Base-by-base conservation (phyloP, 1,139 yeast species). In the Arxiozyma slooffiae region DNA sequence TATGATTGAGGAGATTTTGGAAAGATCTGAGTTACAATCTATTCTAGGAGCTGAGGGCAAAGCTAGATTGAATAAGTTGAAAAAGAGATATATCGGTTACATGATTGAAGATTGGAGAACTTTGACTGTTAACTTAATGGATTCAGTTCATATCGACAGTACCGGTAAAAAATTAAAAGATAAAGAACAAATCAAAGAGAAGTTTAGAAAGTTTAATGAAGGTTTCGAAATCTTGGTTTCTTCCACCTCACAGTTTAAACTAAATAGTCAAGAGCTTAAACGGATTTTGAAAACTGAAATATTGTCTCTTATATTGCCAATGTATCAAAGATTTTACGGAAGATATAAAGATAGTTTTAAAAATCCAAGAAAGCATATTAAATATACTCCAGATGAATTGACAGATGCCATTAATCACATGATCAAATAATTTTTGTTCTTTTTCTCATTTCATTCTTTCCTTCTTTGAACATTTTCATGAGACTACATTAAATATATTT, bases 91-190 rank as follows among this genome's bases (percentile, higher is more conserved):
- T 48, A 71, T 86, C 60, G 86, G 85, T 61, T 71, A 82, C 57
- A 87, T 89, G 64, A 74, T 89, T 53, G 81, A 83, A 22, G 92
- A 84, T 58, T 90, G 97, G 97, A 84, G 85, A 58, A 76, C 76
- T 55, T 81, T 88, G 23, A 89, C 96, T 7, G 76, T 84, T 26
- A 76, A 79, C 50, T 75, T 90, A 50, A 82, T 90, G 71, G 89
- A 82, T 68, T 81, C 90, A 2, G 76, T 77, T 26, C 79, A 81
- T 34, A 74, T 75, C 22, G 76, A 76, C 38, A 73, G 76, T 48
- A 70, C 73, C 7, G 74, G 73, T 52, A 68, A 72, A 53, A 66
- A 74, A 52, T 69, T 81, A 38, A 90, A 89, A 62, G 95, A 90
- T 57, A 80, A 81, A 55, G 97, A 89, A 49, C 80, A 77, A 51